phyloP scores from a whole-genome alignment of 306 rosid genomes.

The Hippophae rhamnoides region DNA sequence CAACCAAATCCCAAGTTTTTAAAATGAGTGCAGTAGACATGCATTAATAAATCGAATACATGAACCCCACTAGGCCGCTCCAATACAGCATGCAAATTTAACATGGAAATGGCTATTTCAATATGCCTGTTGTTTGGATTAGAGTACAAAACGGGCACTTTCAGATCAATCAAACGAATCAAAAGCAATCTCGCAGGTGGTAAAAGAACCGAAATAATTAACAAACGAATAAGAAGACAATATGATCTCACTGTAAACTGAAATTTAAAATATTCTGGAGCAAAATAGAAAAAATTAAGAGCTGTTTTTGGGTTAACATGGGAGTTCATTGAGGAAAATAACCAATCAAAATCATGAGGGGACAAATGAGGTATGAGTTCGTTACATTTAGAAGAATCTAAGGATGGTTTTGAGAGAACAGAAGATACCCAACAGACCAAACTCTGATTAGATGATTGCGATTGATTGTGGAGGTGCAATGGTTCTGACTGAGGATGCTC shows the following conservation, averaged over 20 bases:
- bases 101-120: constrained; percentile 36
- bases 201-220: constrained; percentile 29
- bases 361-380: constrained; percentile 40
- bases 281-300: constrained; percentile 46
- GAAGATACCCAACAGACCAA: constrained; percentile 29
- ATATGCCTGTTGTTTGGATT: constrained; percentile 18
- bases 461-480: constrained; percentile 11
- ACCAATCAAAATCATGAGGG: constrained; percentile 42
- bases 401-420: constrained; percentile 34
- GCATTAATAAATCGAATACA: constrained; percentile 51
- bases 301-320: constrained; percentile 44
- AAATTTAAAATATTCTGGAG: constrained; percentile 30
- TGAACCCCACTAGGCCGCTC: constrained; percentile 20
- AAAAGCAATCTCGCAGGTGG: constrained; percentile 43
- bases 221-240: constrained; percentile 50
- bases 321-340: constrained; percentile 32
- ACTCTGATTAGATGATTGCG: constrained; percentile 13
- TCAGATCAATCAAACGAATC: constrained; percentile 50
- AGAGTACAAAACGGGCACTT: constrained; percentile 18
- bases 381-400: constrained; percentile 52
- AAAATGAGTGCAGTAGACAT: constrained; percentile 44
- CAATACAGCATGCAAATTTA: constrained; percentile 16
- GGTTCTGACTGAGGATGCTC: constrained; percentile 18
- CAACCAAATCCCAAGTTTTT: constrained; percentile 30
- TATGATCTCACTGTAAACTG: constrained; percentile 52